These are phyloP conservation scores for Vitis rupestris DNA, from an alignment of 164 flowering plant genomes.

Conservation along the genomic window DNA sequence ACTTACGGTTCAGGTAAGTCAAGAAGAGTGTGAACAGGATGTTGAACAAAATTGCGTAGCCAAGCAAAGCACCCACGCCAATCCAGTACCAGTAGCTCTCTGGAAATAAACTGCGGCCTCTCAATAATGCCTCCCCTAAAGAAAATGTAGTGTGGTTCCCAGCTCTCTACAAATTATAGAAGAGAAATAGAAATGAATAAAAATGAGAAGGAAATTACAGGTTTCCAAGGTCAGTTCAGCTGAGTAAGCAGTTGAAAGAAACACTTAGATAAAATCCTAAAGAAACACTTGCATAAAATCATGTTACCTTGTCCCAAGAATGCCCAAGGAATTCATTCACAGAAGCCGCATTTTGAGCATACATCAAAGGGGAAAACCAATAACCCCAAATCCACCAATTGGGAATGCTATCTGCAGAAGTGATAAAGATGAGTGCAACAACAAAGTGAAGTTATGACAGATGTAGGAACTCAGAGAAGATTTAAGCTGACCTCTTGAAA, in stretches of 20 bases:
- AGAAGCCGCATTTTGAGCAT: slow-evolving; percentile 91
- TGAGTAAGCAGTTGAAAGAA: too few species aligned
- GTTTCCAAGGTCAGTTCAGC: too few species aligned
- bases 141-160: background rate
- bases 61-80: slow-evolving; percentile 31
- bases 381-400: slow-evolving; percentile 99
- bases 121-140: slow-evolving; percentile 26
- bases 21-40: slow-evolving; percentile 24
- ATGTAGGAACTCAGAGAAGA: slow-evolving; percentile 1
- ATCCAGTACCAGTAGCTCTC: slow-evolving; percentile 39
- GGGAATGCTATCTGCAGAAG: slow-evolving; percentile 73
- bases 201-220: too few species aligned
- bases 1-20: slow-evolving; percentile 32
- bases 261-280: too few species aligned
- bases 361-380: slow-evolving; percentile 95
- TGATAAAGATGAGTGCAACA: slow-evolving; percentile 11
- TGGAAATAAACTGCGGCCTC: slow-evolving; percentile 22
- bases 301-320: slow-evolving; percentile 84
- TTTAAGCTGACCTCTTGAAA: slow-evolving; percentile 70
- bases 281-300: too few species aligned
- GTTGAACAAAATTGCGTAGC: slow-evolving; percentile 29
- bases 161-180: background rate
- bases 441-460: background rate
- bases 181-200: background rate
- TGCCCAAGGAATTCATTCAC: slow-evolving; percentile 96